phyloP scores from a whole-genome alignment of 2,329 filamentous ascomycete species.

The Diplocarpon mali region DNA sequence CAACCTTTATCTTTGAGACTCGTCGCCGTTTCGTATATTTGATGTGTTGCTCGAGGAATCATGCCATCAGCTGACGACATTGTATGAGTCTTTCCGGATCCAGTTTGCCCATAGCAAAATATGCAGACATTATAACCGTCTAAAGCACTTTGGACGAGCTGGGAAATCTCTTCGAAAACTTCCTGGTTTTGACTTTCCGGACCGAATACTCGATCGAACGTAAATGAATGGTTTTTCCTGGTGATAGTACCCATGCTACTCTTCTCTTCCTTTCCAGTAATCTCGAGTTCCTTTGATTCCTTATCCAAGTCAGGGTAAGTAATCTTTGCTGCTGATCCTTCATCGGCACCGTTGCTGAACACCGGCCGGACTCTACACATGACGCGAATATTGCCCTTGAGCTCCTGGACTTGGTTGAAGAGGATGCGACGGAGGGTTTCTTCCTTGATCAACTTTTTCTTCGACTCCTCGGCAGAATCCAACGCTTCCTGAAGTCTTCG shows the following conservation, averaged over 20 bases:
- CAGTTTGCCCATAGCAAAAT: slow-evolving; percentile 96
- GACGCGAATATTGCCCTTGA: slow-evolving; percentile 96
- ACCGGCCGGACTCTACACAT: slow-evolving; percentile 90
- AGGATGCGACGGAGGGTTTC: slow-evolving; percentile 83
- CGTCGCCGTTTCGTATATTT: slow-evolving; percentile 85
- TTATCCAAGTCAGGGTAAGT: slow-evolving; percentile 68
- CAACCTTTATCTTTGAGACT: slow-evolving; percentile 83
- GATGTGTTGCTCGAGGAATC: slow-evolving; percentile 85
- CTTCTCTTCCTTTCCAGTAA: slow-evolving; percentile 74
- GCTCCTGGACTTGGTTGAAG: slow-evolving; percentile 95
- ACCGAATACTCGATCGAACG: slow-evolving; percentile 87
- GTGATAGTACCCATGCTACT: slow-evolving; percentile 67
- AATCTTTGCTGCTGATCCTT: slow-evolving; percentile 59
- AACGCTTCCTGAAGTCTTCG: slow-evolving; percentile 69
- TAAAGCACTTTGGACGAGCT: slow-evolving; percentile 89
- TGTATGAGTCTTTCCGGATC: slow-evolving; percentile 91
- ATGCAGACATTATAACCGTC: slow-evolving; percentile 99
- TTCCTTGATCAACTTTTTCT: slow-evolving; percentile 78
- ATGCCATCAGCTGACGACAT: slow-evolving; percentile 90
- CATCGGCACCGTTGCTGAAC: slow-evolving; percentile 39
- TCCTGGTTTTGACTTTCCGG: slow-evolving; percentile 68
- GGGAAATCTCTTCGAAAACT: slow-evolving; percentile 92
- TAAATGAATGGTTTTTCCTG: slow-evolving; percentile 73
- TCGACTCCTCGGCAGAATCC: slow-evolving; percentile 54
- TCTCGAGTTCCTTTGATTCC: slow-evolving; percentile 76